Conservation (phyloP, 768 basidiomycete species). For the Tylopilus felleus region DNA sequence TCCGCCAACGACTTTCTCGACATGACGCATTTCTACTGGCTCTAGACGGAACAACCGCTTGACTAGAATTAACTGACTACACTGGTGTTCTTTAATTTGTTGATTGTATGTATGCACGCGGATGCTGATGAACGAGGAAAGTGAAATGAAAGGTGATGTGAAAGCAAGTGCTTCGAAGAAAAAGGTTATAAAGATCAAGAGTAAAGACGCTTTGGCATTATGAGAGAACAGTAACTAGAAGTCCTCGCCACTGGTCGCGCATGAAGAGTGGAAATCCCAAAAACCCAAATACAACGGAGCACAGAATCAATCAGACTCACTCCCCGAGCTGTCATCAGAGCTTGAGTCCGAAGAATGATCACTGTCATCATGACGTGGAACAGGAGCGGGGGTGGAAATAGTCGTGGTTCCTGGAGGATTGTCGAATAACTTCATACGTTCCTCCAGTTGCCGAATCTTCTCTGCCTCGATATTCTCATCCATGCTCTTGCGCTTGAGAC, state of each 20-base stretch:
- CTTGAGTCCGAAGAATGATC: slow-evolving; percentile 80
- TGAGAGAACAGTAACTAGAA: slow-evolving; percentile 25
- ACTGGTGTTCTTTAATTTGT: slow-evolving; percentile 42
- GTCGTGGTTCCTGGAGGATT: slow-evolving; percentile 43
- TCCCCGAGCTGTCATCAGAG: slow-evolving; percentile 77
- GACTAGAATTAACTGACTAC: slow-evolving; percentile 49
- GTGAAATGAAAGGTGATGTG: slow-evolving; percentile 15
- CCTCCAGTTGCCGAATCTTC: slow-evolving; percentile 90
- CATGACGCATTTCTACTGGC: slow-evolving; percentile 22
- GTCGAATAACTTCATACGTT: slow-evolving; percentile 82
- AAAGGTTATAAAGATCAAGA: slow-evolving; percentile 39
- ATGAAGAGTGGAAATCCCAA: slow-evolving; percentile 14
- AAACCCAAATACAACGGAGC: slow-evolving; percentile 11
- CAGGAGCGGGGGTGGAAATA: slow-evolving; percentile 34
- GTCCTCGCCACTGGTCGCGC: slow-evolving; percentile 21
- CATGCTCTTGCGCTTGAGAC: slow-evolving; percentile 92
- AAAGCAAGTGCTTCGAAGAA: slow-evolving; percentile 24
- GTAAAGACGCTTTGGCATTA: slow-evolving; percentile 25
- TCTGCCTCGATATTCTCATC: slow-evolving; percentile 95
- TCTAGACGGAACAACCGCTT: slow-evolving; percentile 18
- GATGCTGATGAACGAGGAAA: slow-evolving; percentile 29
- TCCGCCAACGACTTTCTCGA: slow-evolving; percentile 2
- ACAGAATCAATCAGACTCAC: slow-evolving; percentile 68
- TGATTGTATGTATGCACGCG: slow-evolving; percentile 41
- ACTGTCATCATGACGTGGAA: slow-evolving; percentile 44